Percentiles rank a stretch among this genome's conserved stretches.
phyloP scores from a whole-genome alignment of 257 asterid species.

The Plectranthus barbatus region DNA sequence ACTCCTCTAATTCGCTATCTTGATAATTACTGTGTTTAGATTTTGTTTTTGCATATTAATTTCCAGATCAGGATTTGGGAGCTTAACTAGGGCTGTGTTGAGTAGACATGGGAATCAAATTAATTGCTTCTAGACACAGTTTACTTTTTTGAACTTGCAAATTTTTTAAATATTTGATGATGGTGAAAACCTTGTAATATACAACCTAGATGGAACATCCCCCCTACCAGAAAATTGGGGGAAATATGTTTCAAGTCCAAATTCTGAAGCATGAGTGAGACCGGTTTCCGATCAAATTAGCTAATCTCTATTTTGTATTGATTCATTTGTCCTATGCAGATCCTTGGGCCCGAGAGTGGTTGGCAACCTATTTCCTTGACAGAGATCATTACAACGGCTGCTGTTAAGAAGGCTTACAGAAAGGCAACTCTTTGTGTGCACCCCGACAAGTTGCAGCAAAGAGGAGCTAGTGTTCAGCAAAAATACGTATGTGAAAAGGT shows the following conservation, averaged over 20 bases:
- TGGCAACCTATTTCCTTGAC: slow-evolving; percentile 88
- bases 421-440: slow-evolving; percentile 93
- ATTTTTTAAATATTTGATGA: background rate
- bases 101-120: background rate
- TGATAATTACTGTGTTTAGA: background rate
- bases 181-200: background rate
- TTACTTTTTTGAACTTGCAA: background rate
- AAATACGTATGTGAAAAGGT: slow-evolving; percentile 92
- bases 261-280: background rate
- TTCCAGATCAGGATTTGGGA: background rate
- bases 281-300: background rate
- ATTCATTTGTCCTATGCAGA: slow-evolving; percentile 33
- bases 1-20: background rate
- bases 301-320: slow-evolving; percentile 4
- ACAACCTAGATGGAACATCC: background rate
- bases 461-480: slow-evolving; percentile 89
- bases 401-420: slow-evolving; percentile 88
- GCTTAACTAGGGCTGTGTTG: background rate
- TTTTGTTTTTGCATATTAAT: background rate
- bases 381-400: slow-evolving; percentile 69
- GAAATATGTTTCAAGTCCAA: background rate
- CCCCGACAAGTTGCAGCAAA: slow-evolving; percentile 96
- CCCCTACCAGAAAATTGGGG: background rate
- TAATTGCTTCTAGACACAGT: background rate
- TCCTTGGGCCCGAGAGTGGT: slow-evolving; percentile 79